Conservation (phyloP, 2,329 filamentous ascomycete genomes). For the Xylariaceae sp. region DNA sequence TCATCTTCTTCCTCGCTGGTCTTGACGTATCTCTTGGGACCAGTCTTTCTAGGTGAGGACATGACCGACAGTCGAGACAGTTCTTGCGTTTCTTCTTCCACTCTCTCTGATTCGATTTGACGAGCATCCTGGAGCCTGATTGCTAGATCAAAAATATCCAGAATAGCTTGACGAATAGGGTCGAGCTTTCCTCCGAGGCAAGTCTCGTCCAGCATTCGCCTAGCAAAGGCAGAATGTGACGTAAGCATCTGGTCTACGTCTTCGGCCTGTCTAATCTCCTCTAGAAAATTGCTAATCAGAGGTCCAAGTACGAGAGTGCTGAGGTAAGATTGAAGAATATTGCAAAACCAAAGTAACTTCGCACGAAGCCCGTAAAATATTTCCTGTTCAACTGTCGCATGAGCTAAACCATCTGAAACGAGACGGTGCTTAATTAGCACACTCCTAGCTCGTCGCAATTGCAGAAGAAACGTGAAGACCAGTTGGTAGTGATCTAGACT, state of each 20-base stretch:
- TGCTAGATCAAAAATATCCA: conserved; percentile 78
- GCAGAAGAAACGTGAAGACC: conserved; percentile 78
- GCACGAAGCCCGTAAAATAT: conserved; percentile 68
- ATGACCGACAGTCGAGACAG: conserved; percentile 48
- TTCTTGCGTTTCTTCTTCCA: conserved; percentile 48
- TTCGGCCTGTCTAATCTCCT: conserved; percentile 63
- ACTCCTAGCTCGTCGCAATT: conserved; percentile 74
- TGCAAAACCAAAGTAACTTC: conserved; percentile 79
- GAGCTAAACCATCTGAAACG: conserved; percentile 48
- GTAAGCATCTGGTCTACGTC: conserved; percentile 84
- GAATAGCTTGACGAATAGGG: conserved; percentile 74
- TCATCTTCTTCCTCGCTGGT: conserved; percentile 43
- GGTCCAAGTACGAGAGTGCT: conserved; percentile 74
- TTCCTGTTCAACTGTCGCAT: conserved; percentile 51
- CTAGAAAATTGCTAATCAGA: conserved; percentile 61
- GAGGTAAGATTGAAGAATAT: conserved; percentile 76
- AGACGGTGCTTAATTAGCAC: conserved; percentile 65
- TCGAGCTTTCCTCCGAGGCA: conserved; percentile 72
- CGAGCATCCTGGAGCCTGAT: conserved; percentile 72
- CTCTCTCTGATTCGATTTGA: conserved; percentile 46
- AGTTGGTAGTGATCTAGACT: conserved; percentile 72
- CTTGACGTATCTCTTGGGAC: conserved; percentile 33
- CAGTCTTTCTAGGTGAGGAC: conserved; percentile 42
- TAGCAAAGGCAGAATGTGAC: conserved; percentile 70
- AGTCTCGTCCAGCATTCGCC: conserved; percentile 69